These are phyloP conservation scores for Xylariales sp. DNA, from an alignment of 2,329 filamentous ascomycete genomes.

Conservation along the genomic window DNA sequence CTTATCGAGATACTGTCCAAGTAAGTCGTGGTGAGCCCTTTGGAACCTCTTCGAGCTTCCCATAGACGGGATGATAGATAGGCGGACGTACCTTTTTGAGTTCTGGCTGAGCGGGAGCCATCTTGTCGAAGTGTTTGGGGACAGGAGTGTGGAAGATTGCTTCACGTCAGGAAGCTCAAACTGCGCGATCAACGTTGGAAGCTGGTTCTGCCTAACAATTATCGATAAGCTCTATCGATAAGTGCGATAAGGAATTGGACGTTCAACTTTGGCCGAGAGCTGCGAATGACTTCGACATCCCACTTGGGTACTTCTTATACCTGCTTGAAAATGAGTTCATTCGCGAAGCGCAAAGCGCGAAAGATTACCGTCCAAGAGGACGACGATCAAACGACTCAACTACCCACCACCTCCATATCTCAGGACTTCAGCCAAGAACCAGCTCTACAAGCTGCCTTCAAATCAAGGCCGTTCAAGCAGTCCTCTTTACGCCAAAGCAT, in stretches of 20 bases:
- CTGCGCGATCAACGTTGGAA: too few species aligned
- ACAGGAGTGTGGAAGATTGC: neutral
- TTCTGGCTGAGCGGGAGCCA: slow-evolving; percentile 98
- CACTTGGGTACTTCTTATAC: too few species aligned
- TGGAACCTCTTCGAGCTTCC: neutral
- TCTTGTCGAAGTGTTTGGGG: slow-evolving; percentile 44
- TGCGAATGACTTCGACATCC: too few species aligned
- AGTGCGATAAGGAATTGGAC: slow-evolving; percentile 1
- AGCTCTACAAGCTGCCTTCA: slow-evolving; percentile 36
- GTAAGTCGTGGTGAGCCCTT: slow-evolving; percentile 12
- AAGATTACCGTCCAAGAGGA: slow-evolving; percentile 70
- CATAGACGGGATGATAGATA: neutral
- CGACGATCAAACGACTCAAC: slow-evolving; percentile 43
- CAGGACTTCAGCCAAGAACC: slow-evolving; percentile 24
- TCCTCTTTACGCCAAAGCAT: slow-evolving; percentile 55
- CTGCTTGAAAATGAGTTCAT: slow-evolving; percentile 45
- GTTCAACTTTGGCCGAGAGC: neutral
- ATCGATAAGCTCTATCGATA: slow-evolving; percentile 9
- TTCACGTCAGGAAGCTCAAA: too few species aligned
- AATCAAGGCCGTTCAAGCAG: slow-evolving; percentile 48
- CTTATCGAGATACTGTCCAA: slow-evolving; percentile 91
- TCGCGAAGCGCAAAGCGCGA: slow-evolving; percentile 64
- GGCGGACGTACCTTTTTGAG: slow-evolving; percentile 77
- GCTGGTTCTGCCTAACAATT: slow-evolving; percentile 7
- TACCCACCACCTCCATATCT: slow-evolving; percentile 17